Evolutionary conservation across 352 stramenopile genomes (phyloP), one percentile per base, ranked within the genome.

Genomic region (Chrysophaeum taylorii): DNA sequence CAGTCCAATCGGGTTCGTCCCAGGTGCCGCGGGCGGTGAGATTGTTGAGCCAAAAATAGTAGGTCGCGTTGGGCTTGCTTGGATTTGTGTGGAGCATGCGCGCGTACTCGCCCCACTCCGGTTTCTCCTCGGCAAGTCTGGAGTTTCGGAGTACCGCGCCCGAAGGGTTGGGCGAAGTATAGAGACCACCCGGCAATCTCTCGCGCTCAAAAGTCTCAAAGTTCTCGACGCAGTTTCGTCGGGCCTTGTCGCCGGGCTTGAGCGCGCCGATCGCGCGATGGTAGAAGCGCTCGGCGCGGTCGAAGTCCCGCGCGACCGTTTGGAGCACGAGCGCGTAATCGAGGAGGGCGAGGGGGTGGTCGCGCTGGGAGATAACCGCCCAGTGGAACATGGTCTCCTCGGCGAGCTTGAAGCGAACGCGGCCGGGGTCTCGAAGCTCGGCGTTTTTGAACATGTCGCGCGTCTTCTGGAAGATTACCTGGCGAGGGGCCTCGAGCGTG

Each of bases 321-420:
- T 84, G 79, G 45, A 83, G 76, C 14, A 84, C 48, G 25, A 84
- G 60, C 29, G 79, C 77, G 71, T 76, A 84, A 62, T 84, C 83
- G 33, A 84, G 64, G 18, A 81, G 72, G 16, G 74, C 69, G 36
- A 76, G 66, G 5, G 77, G 41, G 70, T 80, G 77, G 61, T 80
- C 75, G 15, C 73, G 50, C 75, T 83, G 69, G 2, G 73, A 71
- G 54, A 82, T 68, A 0, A 82, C 72, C 33, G 75, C 70, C 75
- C 75, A 84, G 50, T 77, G 73, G 73, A 82, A 84, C 67, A 82
- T 82, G 60, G 76, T 73, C 57, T 77, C 66, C 57, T 72, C 61
- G 16, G 76, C 77, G 29, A 76, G 69, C 53, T 73, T 52, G 54
- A 82, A 82, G 43, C 73, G 79, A 33, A 63, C 70, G 48, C 70